phyloP scores from a whole-genome alignment of 192 early-diverging fungal species.

The Podila epigama region DNA sequence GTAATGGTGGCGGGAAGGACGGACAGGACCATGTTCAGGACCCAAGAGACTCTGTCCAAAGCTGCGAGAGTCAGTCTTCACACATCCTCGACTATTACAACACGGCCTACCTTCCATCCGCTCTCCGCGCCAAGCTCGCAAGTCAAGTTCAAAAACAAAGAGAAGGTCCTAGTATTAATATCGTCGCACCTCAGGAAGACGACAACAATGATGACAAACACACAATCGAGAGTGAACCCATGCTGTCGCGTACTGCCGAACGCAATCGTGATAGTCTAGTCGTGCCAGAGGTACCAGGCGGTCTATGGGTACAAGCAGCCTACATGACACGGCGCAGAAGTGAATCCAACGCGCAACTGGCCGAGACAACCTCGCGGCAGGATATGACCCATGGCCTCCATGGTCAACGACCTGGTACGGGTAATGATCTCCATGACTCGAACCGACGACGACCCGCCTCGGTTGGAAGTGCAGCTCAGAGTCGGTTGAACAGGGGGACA shows the following conservation, averaged over 20 bases:
- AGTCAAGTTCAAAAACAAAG: neutral
- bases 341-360: neutral
- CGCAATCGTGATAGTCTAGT: neutral
- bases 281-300: neutral
- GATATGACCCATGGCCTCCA: neutral
- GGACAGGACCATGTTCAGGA: neutral
- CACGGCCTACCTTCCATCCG: neutral
- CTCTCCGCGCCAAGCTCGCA: neutral
- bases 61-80: conserved; percentile 15
- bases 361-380: neutral
- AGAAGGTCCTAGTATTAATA: neutral
- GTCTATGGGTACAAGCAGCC: conserved; percentile 28
- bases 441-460: conserved; percentile 11
- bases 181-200: neutral
- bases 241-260: no score
- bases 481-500: no score
- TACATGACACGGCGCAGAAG: conserved; percentile 45
- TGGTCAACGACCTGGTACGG: neutral
- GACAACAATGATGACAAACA: neutral
- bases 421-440: no score
- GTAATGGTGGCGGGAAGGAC: no score
- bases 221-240: neutral
- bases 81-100: conserved; percentile 31
- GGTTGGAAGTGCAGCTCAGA: neutral
- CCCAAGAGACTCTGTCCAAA: conserved; percentile 19